A percentile compares a stretch with the other conserved stretches of the same genome.
These are phyloP conservation scores for Escovopsis sp. DNA, from an alignment of 2,329 filamentous ascomycete species.

Conservation along the genomic window DNA sequence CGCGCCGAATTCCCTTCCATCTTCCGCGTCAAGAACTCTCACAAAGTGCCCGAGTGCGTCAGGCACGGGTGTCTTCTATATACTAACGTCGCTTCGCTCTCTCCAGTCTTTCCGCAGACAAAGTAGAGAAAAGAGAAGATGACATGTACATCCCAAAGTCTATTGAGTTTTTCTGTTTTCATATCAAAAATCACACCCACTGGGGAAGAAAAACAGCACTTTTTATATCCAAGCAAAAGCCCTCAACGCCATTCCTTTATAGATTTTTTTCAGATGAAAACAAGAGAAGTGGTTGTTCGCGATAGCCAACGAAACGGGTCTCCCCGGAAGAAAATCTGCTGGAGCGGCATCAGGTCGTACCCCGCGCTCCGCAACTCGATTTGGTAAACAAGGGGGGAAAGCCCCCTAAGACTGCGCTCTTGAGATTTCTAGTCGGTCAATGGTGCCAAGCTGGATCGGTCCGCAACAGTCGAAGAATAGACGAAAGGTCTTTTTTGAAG, in stretches of 20 bases:
- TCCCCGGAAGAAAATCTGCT: not conserved
- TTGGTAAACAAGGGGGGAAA: not conserved
- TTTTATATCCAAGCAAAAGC: not conserved
- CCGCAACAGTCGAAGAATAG: constrained; percentile 1
- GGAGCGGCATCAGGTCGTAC: not conserved
- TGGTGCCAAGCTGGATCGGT: not conserved
- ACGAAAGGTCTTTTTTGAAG: constrained; percentile 1
- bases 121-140: constrained; percentile 2
- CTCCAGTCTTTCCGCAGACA: not conserved
- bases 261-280: not conserved
- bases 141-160: constrained; percentile 4
- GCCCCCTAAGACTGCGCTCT: not conserved
- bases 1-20: too few relatives aligned
- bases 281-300: not conserved
- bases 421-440: too few relatives aligned
- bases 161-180: constrained; percentile 6
- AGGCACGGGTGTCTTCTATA: constrained; percentile 7
- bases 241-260: constrained; percentile 1
- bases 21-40: too few relatives aligned
- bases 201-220: not conserved
- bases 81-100: not conserved
- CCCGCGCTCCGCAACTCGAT: not conserved
- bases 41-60: not conserved
- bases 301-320: not conserved
- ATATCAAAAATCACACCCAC: not conserved